Evolutionary conservation across 2,329 filamentous ascomycete species (phyloP), one percentile per base, ranked within the genome.

Genomic region (Claviceps cyperi): DNA sequence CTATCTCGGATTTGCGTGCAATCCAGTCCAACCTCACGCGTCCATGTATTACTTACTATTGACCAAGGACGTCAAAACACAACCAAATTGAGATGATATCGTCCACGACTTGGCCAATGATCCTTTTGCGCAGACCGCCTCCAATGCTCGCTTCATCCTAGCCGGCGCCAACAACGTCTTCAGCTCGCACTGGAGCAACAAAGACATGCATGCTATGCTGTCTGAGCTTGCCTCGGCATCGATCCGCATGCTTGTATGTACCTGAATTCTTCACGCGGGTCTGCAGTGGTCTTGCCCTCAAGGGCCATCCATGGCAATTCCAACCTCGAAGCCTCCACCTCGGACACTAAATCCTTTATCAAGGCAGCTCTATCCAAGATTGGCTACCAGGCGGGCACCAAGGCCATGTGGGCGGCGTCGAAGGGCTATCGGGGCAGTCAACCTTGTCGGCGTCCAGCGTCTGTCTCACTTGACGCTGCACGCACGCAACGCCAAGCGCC

Each of bases 161-260:
- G 43, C 43, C 43, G 43, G 43, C 28, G 43, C 43, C 43, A 45
- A 45, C 43, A 45, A 45, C 24, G 19, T 45, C 24, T 45, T 45
- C 28, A 45, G 28, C 9, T 8, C 43, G 8, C 5, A 14, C 17
- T 19, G 9, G 8, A 19, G 19, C 43, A 19, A 19, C 8, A n/a
- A 45, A 22, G 22, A 3, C 15, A 32, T 35, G n/a, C n/a, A n/a
- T n/a, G n/a, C n/a, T n/a, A n/a, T n/a, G 19, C 43, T 45, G n/a
- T 13, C 28, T 13, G 43, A 45, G 24, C 43, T 45, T 17, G 43
- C 36, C 28, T 8, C n/a, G 5, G 43, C 22, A 19, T 45, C 43
- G 9, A 14, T 35, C 11, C n/a, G 9, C 43, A 45, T 45, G 43
- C 43, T 45, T n/a, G n/a, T n/a, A n/a, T n/a, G n/a, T n/a, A 17